Base-by-base conservation (phyloP, 2,329 filamentous ascomycete species). In the Leptographium flavum region DNA sequence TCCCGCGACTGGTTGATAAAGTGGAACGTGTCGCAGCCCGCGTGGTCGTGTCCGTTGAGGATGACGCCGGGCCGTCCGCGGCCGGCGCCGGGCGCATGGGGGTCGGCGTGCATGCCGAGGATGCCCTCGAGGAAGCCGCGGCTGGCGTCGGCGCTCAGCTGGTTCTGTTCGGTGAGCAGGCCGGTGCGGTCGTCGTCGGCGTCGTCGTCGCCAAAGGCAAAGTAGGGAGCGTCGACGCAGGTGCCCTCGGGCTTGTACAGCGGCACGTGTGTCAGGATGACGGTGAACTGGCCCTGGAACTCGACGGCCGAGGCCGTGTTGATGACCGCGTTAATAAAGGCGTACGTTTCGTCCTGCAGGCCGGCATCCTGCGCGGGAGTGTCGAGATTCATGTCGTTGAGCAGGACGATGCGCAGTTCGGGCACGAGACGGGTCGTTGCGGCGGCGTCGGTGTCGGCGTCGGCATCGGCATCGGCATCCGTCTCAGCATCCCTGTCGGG, bases 301-400 rank as follows among this genome's bases (percentile, higher is more conserved):
- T 74, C 68, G 36, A 85, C 81, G 1, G 76, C 69, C 2, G 70
- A 62, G 1, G 80, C 75, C 3, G 74, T 71, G 45, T 69, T 67
- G 53, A 86, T 86, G 43, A 83, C 64, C 31, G 71, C 63, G 60
- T 86, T 83, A 57, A 88, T 69, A 57, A 93, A 94, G 25, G 67
- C 58, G 61, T 94, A 93, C 0, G 85, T 92, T 42, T 80, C 68
- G 48, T 79, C 71, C 58, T 94, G 87, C 3, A 94, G 70, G 3
- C 73, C 67, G 4, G 66, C 55, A 17, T 76, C 74, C 33, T 76
- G 68, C 5, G 83, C 86, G 0, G 92, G 92, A 0, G 79, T 83
- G 61, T 98, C 92, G 32, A 98, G 76, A 56, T 94, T 93, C 75
- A 98, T 87, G 45, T 86, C 81, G 63, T 98, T 98, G 51, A 98